Evolutionary conservation across 192 early-diverging fungal genomes (phyloP), one percentile per base, ranked within the genome.

Genomic region (Chytriomyces confervae): DNA sequence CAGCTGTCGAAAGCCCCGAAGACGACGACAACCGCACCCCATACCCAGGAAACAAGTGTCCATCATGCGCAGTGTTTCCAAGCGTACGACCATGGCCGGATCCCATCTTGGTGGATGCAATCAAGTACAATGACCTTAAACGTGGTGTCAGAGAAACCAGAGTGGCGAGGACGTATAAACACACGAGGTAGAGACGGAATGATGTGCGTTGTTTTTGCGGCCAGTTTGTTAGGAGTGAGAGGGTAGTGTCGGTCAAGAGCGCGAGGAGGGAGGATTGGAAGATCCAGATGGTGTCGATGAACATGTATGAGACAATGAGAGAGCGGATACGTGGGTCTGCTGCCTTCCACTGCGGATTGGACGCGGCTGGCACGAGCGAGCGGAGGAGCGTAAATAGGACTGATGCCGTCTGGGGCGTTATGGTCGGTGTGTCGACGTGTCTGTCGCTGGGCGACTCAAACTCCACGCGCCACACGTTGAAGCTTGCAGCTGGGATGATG

Each of bases 391-490:
- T 11, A 20, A 18, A 57, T 20, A 57, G 13, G 13, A 11, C 53
- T 1, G 11, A 18, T 57, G 53, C 53, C 11, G 20, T 20, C 13
- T 11, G 53, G 13, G 11, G 13, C 3, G 53, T 3, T 0, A 57
- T 57, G 13, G 11, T 57, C 53, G 53, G 53, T 20, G 53, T 57
- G 53, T 57, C 53, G 13, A 3, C 13, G 53, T 57, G 53, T 11
- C 53, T 11, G 53, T 57, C 53, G 11, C 53, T 20, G 53, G 53
- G 53, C 13, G 13, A 18, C 53, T 57, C 53, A 57, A 57, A 57
- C 53, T 57, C 53, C 20, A 57, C 53, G 53, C 53, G 53, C 53
- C 53, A 57, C 53, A 57, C 53, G 53, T 57, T 20, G 53, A 57
- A 20, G 13, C 13, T 18, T 11, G 20, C 53, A 57, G 11, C 11